Base-by-base conservation (phyloP, 1,139 yeast species). In the Yamadazyma oceani region DNA sequence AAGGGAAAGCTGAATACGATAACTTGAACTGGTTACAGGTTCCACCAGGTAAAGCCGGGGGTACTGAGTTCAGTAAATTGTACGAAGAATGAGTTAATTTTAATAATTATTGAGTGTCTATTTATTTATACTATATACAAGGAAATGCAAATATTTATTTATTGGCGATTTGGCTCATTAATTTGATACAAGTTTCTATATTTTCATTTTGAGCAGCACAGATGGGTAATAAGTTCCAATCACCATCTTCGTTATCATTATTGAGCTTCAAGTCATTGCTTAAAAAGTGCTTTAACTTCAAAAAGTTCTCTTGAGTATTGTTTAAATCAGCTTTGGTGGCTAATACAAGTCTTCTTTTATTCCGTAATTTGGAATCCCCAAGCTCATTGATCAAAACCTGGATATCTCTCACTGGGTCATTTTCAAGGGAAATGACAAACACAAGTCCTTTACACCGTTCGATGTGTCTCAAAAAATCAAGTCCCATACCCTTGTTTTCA, bases 251-350 rank as follows among this genome's bases (percentile, higher is more conserved):
- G 8, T 15, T 36, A 24, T 19, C 21, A 19, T 19, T 19, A 19
- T 19, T 8, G 8, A 8, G 21, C 8, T 19, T 27, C 17, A 47
- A 37, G 3, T 54, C 55, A 0, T 51, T 51, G 3, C 58, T 58
- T 26, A 78, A 75, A 49, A 64, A 78, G 1, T 60, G 51, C 38
- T 63, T 66, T 33, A 88, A 63, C 8, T 36, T 37, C 2, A 37
- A 35, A 50, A 64, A 88, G 36, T 67, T 75, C 19, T 61, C 67
- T 31, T 73, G 66, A 19, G 80, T 63, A 2, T 64, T 73, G 30
- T 72, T 76, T 19, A 87, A 55, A 57, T 92, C 98, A 1, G 96
- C 97, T 58, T 92, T 92, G 12, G 96, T 89, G 13, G 94, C 96
- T 13, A 89, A 87, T 12, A 92, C 79, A 40, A 90, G 67, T 1